Conservation (phyloP, 2,329 filamentous ascomycete species). For the Ceratocystis alfenasii region DNA sequence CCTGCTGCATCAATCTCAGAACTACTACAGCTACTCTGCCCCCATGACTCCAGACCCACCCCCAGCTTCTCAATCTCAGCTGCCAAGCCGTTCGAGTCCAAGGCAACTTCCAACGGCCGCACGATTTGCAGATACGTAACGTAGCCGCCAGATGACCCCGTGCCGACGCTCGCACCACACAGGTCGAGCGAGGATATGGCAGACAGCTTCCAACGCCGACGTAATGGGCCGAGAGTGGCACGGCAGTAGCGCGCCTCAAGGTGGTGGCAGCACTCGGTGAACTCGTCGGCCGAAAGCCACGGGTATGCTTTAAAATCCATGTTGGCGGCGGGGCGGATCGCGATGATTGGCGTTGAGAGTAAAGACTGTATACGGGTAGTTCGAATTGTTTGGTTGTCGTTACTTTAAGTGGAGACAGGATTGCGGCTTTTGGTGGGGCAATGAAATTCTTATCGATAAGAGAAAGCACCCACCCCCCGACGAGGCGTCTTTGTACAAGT, state of each 20-base stretch:
- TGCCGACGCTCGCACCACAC: conserved; percentile 32
- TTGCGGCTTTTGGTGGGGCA: not conserved
- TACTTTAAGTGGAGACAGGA: not conserved
- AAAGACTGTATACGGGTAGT: not conserved
- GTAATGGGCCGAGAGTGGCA: conserved; percentile 44
- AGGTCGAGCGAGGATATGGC: conserved; percentile 41
- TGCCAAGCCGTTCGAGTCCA: conserved; percentile 37
- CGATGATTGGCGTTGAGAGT: not conserved
- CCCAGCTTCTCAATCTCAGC: conserved; percentile 37
- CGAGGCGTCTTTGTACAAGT: not conserved
- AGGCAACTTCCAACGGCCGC: conserved; percentile 37
- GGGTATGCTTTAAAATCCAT: conserved; percentile 46
- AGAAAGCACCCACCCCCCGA: too few relatives aligned
- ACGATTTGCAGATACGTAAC: conserved; percentile 46
- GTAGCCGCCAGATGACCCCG: conserved; percentile 28
- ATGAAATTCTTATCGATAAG: not conserved
- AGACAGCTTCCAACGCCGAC: conserved; percentile 44
- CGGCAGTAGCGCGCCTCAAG: conserved; percentile 48
- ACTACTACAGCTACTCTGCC: conserved; percentile 10
- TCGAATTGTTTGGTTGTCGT: not conserved
- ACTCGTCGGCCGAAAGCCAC: conserved; percentile 49
- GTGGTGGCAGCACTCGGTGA: conserved; percentile 51
- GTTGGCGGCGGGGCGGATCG: not conserved
- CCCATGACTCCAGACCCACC: conserved; percentile 27
- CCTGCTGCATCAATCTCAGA: conserved; percentile 22